Percentiles rank a stretch among this genome's conserved stretches.
Conservation (phyloP, 192 early-diverging fungal genomes). For the Backusella circina region DNA sequence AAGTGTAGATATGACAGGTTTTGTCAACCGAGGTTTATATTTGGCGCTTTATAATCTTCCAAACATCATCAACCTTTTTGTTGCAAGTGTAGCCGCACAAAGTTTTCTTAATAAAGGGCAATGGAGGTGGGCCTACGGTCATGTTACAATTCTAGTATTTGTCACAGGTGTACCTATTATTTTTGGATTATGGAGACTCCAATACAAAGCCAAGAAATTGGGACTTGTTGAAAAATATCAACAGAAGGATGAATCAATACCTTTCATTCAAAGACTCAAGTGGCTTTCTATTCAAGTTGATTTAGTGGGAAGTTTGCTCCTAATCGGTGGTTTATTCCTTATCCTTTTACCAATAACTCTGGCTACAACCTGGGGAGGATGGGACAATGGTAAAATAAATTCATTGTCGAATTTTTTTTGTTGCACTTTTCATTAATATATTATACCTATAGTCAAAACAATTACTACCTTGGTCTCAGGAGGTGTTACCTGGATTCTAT, state of each 20-base stretch:
- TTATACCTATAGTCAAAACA: neutral
- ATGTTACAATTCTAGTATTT: conserved; percentile 8
- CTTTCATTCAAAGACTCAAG: neutral
- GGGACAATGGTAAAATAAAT: neutral
- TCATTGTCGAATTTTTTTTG: neutral
- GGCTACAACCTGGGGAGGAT: conserved; percentile 11
- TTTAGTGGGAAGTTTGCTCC: conserved; percentile 5
- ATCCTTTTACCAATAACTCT: conserved; percentile 16
- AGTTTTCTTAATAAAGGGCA: conserved; percentile 1
- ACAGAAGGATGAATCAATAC: neutral
- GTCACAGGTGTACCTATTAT: conserved; percentile 4
- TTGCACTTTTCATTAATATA: neutral
- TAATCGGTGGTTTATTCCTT: conserved; percentile 6
- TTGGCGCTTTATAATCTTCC: conserved; percentile 5
- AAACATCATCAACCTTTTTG: conserved; percentile 9
- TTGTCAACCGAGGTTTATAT: conserved; percentile 12
- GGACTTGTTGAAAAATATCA: neutral
- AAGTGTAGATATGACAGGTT: conserved; percentile 3
- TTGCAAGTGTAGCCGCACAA: neutral
- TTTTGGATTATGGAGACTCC: neutral
- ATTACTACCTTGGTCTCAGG: conserved; percentile 8
- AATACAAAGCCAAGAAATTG: neutral
- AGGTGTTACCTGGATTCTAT: neutral
- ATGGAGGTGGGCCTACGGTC: conserved; percentile 19
- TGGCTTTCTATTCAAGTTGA: conserved; percentile 4